Evolutionary conservation across 495 filamentous ascomycete species (phyloP), one percentile per base, ranked within the genome.

Genomic region (Neurospora sp.): DNA sequence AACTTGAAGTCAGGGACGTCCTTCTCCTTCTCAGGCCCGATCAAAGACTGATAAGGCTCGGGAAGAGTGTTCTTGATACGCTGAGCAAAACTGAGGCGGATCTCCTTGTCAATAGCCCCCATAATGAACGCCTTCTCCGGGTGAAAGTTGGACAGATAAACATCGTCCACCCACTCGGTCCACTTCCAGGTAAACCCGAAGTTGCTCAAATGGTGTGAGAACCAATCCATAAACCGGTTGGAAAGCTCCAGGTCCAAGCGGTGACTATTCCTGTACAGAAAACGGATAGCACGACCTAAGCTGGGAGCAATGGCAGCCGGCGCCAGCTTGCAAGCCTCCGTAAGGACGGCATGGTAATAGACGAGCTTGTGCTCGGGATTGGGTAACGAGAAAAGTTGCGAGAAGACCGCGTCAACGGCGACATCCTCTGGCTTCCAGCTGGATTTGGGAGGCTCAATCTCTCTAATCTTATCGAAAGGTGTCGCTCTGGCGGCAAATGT

Each of bases 181-280:
- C 96, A 99, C 83, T 98, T 98, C 96, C 96, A 99, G 4, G 96
- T 96, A 78, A 98, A 99, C 45, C 97, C 96, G 78, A 98, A 99
- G 83, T 99, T 99, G 81, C 94, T 97, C 76, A 99, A 80, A 84
- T 99, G 96, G 78, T 99, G 96, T 17, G 94, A 88, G 78, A 99
- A 99, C 96, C 96, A 99, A 80, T 98, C 96, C 78, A 96, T 85
- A 83, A 98, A 98, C 19, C 96, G 90, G 80, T 92, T 90, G 73
- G 83, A 87, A 43, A 99, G 83, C 82, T 99, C 96, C 48, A 96
- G 81, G 77, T 99, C 96, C 84, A 98, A 90, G 4, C 86, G 85
- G 74, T 94, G 90, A 8, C 93, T 81, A 74, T 90, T 92, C 54
- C 90, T 88, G 81, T 97, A 98, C 71, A 97, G 84, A 79, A 92